phyloP scores from a whole-genome alignment of 208 protist genomes.

The Herpetomonas tarakana region DNA sequence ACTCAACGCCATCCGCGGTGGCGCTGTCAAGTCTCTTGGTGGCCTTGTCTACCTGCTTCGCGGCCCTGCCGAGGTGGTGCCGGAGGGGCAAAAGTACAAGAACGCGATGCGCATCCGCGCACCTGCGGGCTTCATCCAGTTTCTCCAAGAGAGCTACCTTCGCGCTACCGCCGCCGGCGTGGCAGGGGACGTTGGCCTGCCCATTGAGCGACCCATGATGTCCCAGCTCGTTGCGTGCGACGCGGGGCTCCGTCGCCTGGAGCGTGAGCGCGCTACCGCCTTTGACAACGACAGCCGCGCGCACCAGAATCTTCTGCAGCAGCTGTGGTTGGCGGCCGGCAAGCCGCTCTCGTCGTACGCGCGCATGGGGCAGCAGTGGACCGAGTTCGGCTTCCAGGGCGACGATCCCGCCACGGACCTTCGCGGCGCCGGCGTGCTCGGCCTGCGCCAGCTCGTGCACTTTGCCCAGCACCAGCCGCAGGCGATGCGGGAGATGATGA shows the following conservation, averaged over 20 bases:
- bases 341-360: conserved; percentile 30
- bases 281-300: conserved; percentile 60
- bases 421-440: conserved; percentile 78
- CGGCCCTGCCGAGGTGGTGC: conserved; percentile 21
- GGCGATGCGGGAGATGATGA: conserved; percentile 68
- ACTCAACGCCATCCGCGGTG: conserved; percentile 27
- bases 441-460: conserved; percentile 72
- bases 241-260: conserved; percentile 39
- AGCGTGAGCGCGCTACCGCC: conserved; percentile 47
- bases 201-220: conserved; percentile 39
- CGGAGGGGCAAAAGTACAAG: conserved; percentile 21
- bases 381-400: conserved; percentile 84
- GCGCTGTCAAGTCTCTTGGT: conserved; percentile 32
- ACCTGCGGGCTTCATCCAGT: conserved; percentile 33
- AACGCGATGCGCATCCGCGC: conserved; percentile 39
- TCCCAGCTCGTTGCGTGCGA: conserved; percentile 40
- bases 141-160: conserved; percentile 44
- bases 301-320: conserved; percentile 59
- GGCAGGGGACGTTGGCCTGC: conserved; percentile 7
- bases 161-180: conserved; percentile 13
- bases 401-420: conserved; percentile 87
- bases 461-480: conserved; percentile 68
- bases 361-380: conserved; percentile 55
- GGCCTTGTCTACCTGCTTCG: conserved; percentile 57
- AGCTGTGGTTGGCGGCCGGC: conserved; percentile 61